phyloP scores from a whole-genome alignment of 2,329 filamentous ascomycete species.

The Orbilia ellipsospora region DNA sequence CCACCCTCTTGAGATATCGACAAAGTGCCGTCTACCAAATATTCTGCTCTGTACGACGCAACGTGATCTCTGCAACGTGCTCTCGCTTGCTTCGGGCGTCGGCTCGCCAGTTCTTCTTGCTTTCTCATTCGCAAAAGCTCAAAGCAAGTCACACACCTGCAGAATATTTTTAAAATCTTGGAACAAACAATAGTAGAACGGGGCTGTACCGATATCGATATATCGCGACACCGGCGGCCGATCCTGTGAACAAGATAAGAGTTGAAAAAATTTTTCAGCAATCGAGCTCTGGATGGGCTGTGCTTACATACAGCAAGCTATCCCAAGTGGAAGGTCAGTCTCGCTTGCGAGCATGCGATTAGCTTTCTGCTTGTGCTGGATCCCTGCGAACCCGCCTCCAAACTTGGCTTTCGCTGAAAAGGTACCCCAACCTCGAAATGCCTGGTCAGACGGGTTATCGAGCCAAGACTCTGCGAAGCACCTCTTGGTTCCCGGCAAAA shows the following conservation, averaged over 20 bases:
- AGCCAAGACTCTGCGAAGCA: neutral
- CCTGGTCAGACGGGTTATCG: too few species aligned
- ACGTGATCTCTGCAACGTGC: constrained; percentile 18
- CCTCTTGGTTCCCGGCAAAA: neutral
- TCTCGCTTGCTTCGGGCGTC: constrained; percentile 34
- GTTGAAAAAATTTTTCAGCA: neutral
- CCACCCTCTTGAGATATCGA: constrained; percentile 15
- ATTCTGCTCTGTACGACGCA: neutral
- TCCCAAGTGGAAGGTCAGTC: constrained; percentile 33
- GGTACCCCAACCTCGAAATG: constrained; percentile 14
- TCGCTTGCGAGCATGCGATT: neutral
- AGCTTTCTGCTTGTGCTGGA: neutral
- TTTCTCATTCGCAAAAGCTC: neutral
- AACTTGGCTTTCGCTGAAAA: neutral
- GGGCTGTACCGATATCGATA: constrained; percentile 9
- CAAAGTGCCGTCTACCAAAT: constrained; percentile 18
- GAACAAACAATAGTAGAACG: neutral
- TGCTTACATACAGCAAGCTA: constrained; percentile 18
- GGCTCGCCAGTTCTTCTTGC: constrained; percentile 24
- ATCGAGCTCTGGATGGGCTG: constrained; percentile 8
- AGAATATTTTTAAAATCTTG: too few species aligned
- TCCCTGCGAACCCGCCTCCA: constrained; percentile 31
- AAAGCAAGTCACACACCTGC: too few species aligned
- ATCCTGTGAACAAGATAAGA: neutral
- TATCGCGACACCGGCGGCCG: constrained; percentile 16